Base-by-base conservation (phyloP, 129 eudicot genomes). In the Centrapalus pauciflorus region DNA sequence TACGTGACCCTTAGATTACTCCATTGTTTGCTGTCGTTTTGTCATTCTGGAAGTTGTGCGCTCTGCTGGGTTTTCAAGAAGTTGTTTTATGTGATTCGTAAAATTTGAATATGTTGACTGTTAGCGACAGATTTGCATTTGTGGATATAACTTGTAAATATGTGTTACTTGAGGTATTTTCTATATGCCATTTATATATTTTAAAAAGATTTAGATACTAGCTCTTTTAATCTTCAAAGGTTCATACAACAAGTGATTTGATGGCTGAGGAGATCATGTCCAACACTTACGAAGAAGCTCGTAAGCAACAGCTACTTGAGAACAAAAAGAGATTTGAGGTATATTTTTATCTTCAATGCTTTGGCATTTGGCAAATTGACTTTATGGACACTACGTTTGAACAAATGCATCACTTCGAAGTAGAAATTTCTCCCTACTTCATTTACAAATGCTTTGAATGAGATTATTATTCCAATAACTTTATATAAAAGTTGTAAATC, bases 271-370 rank as follows among this genome's bases (percentile, higher is more conserved):
- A 59, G 69, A 69, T 40, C 48, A 45, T 37, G 33, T 8, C 70
- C 76, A 85, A 77, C 67, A 73, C 69, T 57, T 89, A 89, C 35
- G 94, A 89, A 69, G 88, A 89, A 63, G 82, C 80, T 74, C 84
- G 96, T 8, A 81, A 71, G 79, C 83, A 79, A 83, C 85, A 84
- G 32, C 80, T 89, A 28, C 72, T 85, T 55, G 94, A 83, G 68
- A 89, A 89, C 68, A 69, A 76, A 41, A 83, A 79, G 61, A 65
- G 84, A 73, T 66, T 89, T 21, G 94, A 85, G 96, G 96, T 88
- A 67, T 33, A n/a, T n/a, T n/a, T 34, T 62, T 10, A 45, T 26
- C 24, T 1, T 23, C 13, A 28, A 5, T 9, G n/a, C n/a, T n/a
- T n/a, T n/a, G n/a, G n/a, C 26, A 34, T 35, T 23, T 13, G 7